phyloP scores from a whole-genome alignment of 164 flowering plant species.

The Pachysandra terminalis region DNA sequence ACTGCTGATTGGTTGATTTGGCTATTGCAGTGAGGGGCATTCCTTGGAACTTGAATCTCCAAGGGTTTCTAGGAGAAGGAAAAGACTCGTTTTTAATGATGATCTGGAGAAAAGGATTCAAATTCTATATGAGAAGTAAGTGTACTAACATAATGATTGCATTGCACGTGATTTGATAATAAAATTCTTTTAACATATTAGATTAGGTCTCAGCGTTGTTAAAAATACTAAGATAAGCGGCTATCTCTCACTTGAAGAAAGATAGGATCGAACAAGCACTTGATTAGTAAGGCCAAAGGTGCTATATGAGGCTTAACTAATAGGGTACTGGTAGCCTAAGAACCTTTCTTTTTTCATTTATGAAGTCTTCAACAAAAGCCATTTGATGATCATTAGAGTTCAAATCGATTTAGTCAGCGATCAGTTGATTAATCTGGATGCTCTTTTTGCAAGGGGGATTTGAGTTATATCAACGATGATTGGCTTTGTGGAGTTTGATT shows the following conservation, averaged over 20 bases:
- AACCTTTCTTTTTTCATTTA: too few relatives aligned
- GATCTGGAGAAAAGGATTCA: slow-evolving; percentile 49
- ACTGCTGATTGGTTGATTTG: slow-evolving; percentile 13
- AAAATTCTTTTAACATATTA: neutral
- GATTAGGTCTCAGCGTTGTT: neutral
- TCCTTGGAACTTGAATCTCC: slow-evolving; percentile 24
- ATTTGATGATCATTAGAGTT: too few relatives aligned
- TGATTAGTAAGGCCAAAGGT: too few relatives aligned
- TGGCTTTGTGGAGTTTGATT: neutral
- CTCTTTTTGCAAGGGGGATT: too few relatives aligned
- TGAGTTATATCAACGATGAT: neutral
- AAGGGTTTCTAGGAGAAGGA: slow-evolving; percentile 38
- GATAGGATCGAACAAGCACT: too few relatives aligned
- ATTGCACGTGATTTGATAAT: neutral
- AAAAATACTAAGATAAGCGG: too few relatives aligned
- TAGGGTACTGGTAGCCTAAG: too few relatives aligned
- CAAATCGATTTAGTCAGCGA: too few relatives aligned
- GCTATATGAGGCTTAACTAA: too few relatives aligned
- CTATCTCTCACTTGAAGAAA: too few relatives aligned
- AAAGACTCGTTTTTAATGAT: slow-evolving; percentile 42
- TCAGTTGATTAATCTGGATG: too few relatives aligned
- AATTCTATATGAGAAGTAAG: slow-evolving; percentile 73
- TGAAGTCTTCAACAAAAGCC: too few relatives aligned
- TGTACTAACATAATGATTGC: slow-evolving; percentile 1
- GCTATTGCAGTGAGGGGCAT: slow-evolving; percentile 37